phyloP scores from a whole-genome alignment of 2,329 filamentous ascomycete genomes.

The Nigrospora osmanthi region DNA sequence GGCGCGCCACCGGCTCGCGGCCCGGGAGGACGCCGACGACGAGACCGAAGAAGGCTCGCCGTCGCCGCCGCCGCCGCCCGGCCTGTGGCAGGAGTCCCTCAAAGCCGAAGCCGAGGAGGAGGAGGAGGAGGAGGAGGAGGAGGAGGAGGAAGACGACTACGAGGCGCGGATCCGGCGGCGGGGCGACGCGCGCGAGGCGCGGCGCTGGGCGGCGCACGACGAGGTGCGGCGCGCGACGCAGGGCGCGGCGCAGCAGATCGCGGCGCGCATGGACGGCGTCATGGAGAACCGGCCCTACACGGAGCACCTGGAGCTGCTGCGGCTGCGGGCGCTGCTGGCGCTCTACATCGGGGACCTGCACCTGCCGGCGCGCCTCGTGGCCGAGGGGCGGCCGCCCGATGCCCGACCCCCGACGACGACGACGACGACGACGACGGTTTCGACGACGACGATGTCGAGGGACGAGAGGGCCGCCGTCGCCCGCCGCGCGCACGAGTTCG shows the following conservation, averaged over 20 bases:
- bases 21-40: slow-evolving; percentile 12
- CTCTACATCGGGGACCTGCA: slow-evolving; percentile 68
- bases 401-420: too few species aligned
- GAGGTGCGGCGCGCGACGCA: slow-evolving; percentile 43
- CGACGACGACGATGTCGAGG: background rate
- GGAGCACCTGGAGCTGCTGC: slow-evolving; percentile 56
- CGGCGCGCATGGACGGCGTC: slow-evolving; percentile 61
- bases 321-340: slow-evolving; percentile 65
- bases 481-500: slow-evolving; percentile 24
- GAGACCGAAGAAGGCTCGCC: slow-evolving; percentile 7
- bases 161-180: background rate
- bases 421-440: too few species aligned
- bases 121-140: slow-evolving; percentile 9
- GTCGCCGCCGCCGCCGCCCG: background rate
- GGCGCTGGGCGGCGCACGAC: slow-evolving; percentile 24
- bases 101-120: slow-evolving; percentile 11
- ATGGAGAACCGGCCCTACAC: slow-evolving; percentile 65
- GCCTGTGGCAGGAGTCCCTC: background rate
- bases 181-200: slow-evolving; percentile 5
- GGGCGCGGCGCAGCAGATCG: slow-evolving; percentile 52
- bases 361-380: slow-evolving; percentile 28
- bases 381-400: slow-evolving; percentile 6
- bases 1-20: slow-evolving; percentile 28
- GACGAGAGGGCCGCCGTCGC: slow-evolving; percentile 19
- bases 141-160: slow-evolving; percentile 4